Evolutionary conservation across 1,139 yeast species (phyloP), one percentile per base, ranked within the genome.

Genomic region (Yamadazyma taylorii): DNA sequence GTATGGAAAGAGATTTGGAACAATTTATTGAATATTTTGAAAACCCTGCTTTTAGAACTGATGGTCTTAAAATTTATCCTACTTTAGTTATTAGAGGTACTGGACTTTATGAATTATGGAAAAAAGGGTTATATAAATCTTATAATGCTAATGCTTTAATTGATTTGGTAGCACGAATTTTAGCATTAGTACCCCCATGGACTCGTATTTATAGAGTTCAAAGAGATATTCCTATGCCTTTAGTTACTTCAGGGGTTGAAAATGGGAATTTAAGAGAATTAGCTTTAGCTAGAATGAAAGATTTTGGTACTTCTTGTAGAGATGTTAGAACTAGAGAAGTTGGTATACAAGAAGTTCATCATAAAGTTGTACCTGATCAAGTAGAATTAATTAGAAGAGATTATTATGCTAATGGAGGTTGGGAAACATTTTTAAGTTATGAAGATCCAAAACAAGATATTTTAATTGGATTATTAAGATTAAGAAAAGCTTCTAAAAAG

Each of bases 291-390:
- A 78, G 99, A 64, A 94, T 92, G 98, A 89, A 88, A 57, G 98
- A 92, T 68, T 89, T 92, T 56, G 98, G 98, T 42, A 89, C 97
- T 1, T 75, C 86, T 27, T 92, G 98, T 63, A 77, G 98, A 51
- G 99, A 92, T 59, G 96, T 92, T n/a, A 81, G 99, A 60, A 89
- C 98, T 0, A 79, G 99, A 63, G 99, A 92, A 65, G 99, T 94
- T 22, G 99, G 99, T 44, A 92, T 92, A 42, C 97, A 92, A 63
- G 98, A 92, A 59, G 97, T 92, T 3, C 98, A 92, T 60, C 96
- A 90, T 60, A 90, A 90, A 60, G 96, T 94, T 21, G 86, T 86
- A 30, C 99, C 99, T 0, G 97, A 94, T 56, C 97, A 92, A 61
- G 96, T 92, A 13, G 99, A 92, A 63, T 69, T 92, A 38, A 87